phyloP scores from a whole-genome alignment of 2,329 filamentous ascomycete species.

The Colletotrichum tamarilloi region DNA sequence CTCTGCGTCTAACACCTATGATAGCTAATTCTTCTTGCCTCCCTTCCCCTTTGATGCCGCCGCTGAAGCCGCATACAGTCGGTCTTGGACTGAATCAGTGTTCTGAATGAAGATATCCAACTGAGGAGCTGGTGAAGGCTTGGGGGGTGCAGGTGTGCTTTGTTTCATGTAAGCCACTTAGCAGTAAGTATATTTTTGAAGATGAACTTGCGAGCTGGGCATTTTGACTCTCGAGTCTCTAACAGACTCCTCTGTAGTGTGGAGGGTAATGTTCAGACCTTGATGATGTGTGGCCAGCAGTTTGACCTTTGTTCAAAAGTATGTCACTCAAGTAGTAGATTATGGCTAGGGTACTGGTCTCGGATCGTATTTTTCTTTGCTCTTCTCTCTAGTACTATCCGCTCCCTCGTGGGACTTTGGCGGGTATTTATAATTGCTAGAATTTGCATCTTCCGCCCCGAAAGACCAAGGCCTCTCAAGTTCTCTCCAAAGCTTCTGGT shows the following conservation, averaged over 20 bases:
- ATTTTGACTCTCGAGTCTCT: neutral
- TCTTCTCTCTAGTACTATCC: no score
- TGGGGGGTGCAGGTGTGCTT: neutral
- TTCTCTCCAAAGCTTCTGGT: neutral
- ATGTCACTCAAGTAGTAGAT: no score
- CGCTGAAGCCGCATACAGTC: neutral
- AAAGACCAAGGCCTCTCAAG: neutral
- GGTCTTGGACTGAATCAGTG: neutral
- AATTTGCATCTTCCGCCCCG: no score
- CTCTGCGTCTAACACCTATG: neutral
- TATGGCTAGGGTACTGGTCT: no score
- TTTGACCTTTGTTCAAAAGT: no score
- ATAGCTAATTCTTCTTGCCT: neutral
- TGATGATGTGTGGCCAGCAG: no score
- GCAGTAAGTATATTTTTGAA: neutral
- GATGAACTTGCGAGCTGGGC: neutral
- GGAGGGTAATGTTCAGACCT: no score
- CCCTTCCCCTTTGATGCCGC: neutral
- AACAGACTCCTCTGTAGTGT: no score
- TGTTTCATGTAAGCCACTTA: neutral
- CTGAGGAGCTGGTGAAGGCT: neutral
- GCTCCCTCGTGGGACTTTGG: no score
- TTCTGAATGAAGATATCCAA: neutral
- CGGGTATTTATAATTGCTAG: neutral
- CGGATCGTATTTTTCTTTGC: no score